A percentile compares a stretch with the other conserved stretches of the same genome.
Conservation (phyloP, 768 basidiomycete genomes). For the Amanita pseudoporphyria region DNA sequence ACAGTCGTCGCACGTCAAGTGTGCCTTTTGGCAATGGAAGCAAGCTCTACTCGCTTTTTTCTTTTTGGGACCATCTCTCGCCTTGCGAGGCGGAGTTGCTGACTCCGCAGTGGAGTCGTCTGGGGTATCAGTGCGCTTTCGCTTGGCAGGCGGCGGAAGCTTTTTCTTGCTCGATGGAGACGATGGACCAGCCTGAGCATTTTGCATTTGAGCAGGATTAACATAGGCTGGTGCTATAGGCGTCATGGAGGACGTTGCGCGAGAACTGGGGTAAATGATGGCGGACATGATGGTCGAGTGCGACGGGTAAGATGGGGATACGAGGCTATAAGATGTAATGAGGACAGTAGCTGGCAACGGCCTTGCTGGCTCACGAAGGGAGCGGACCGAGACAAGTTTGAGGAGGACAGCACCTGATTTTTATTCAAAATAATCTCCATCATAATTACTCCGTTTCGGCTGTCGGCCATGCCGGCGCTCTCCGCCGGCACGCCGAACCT, state of each 20-base stretch:
- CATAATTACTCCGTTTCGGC: slow-evolving; percentile 9
- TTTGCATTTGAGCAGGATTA: slow-evolving; percentile 34
- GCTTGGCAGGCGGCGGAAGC: slow-evolving; percentile 31
- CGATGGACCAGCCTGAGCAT: slow-evolving; percentile 36
- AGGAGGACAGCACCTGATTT: slow-evolving; percentile 5
- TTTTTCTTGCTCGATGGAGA: slow-evolving; percentile 30
- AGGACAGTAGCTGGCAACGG: background rate
- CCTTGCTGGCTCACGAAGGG: slow-evolving; percentile 10
- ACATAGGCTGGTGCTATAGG: slow-evolving; percentile 25
- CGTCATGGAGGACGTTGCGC: slow-evolving; percentile 25
- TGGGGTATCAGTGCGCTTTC: slow-evolving; percentile 53
- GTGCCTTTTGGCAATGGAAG: slow-evolving; percentile 93
- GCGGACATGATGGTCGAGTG: slow-evolving; percentile 9
- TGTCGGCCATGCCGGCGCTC: background rate
- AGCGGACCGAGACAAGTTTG: slow-evolving; percentile 21
- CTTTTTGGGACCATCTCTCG: slow-evolving; percentile 78
- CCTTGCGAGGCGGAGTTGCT: slow-evolving; percentile 34
- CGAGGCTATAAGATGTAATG: slow-evolving; percentile 5
- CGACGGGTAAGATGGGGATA: slow-evolving; percentile 14
- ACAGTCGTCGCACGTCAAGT: slow-evolving; percentile 99
- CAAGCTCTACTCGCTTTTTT: slow-evolving; percentile 94
- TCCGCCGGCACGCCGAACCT: slow-evolving; percentile 7
- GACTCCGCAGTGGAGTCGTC: slow-evolving; percentile 46
- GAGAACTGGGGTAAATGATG: slow-evolving; percentile 14
- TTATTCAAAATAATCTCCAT: slow-evolving; percentile 7